These are phyloP conservation scores for Amanita jacksonii DNA, from an alignment of 768 basidiomycete genomes.

Conservation along the genomic window DNA sequence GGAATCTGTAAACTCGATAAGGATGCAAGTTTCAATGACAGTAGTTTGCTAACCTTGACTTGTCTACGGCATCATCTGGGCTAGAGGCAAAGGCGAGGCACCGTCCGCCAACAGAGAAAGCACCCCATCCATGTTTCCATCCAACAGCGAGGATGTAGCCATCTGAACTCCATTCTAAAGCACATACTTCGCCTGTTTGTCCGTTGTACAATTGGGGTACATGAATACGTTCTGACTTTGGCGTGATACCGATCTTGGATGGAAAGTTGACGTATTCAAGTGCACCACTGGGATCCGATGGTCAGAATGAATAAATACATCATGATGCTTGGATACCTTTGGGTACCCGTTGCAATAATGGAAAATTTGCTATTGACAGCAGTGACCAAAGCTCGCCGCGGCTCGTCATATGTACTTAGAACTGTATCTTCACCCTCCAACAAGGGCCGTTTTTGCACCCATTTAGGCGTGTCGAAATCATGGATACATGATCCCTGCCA, in stretches of 20 bases:
- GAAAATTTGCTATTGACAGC: conserved; percentile 78
- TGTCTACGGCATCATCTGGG: conserved; percentile 51
- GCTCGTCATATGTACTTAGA: conserved; percentile 45
- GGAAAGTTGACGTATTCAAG: conserved; percentile 66
- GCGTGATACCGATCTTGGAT: conserved; percentile 43
- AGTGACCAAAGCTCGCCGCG: conserved; percentile 51
- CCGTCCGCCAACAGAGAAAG: conserved; percentile 84
- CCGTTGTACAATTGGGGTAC: conserved; percentile 54
- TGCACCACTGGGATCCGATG: conserved; percentile 38
- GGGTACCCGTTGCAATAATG: conserved; percentile 70
- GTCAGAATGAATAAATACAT: not conserved
- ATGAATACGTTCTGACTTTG: conserved; percentile 51
- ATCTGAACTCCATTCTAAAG: conserved; percentile 90
- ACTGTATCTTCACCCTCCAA: conserved; percentile 37
- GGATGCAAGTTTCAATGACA: not conserved
- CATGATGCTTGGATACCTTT: conserved; percentile 32
- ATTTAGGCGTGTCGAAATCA: conserved; percentile 60
- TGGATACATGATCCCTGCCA: conserved; percentile 83
- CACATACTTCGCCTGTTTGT: conserved; percentile 49
- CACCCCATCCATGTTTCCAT: conserved; percentile 83
- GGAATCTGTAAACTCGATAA: conserved; percentile 34
- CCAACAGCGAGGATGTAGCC: conserved; percentile 93
- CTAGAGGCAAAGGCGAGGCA: conserved; percentile 76
- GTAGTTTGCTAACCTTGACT: conserved; percentile 29
- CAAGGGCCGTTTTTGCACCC: conserved; percentile 69